A percentile compares a stretch with the other conserved stretches of the same genome.
phyloP scores from a whole-genome alignment of 805 yeast genomes.

The Hanseniaspora lindneri region DNA sequence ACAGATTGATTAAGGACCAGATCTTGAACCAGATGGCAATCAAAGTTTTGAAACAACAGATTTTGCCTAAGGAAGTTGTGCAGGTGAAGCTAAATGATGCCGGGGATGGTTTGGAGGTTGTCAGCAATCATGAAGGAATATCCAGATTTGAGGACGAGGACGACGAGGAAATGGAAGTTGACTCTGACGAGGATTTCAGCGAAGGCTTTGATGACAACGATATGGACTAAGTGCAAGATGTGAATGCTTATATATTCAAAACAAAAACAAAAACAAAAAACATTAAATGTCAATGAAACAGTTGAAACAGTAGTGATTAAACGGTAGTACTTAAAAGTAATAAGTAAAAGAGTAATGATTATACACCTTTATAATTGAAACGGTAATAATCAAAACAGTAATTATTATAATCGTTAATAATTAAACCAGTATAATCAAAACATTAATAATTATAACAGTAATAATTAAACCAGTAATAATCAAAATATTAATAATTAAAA shows the following conservation, averaged over 20 bases:
- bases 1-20: conserved; percentile 80
- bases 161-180: conserved; percentile 48
- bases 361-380: too few species aligned
- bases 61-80: conserved; percentile 80
- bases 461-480: too few species aligned
- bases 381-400: too few species aligned
- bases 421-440: too few species aligned
- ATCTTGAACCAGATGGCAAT: conserved; percentile 80
- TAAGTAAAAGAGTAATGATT: too few species aligned
- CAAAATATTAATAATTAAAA: too few species aligned
- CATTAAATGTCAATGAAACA: too few species aligned
- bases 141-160: conserved; percentile 50
- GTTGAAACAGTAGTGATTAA: too few species aligned
- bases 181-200: conserved; percentile 31
- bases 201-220: conserved; percentile 21
- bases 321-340: too few species aligned
- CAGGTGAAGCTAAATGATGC: conserved; percentile 39
- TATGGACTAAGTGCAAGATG: conserved; percentile 14
- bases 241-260: neutral
- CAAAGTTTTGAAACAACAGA: conserved; percentile 74
- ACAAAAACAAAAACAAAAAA: neutral
- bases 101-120: conserved; percentile 58
- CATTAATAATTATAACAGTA: too few species aligned
- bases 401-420: too few species aligned
- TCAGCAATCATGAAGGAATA: conserved; percentile 70